Percentiles rank a stretch among this genome's conserved stretches.
phyloP scores from a whole-genome alignment of 768 basidiomycete genomes.

The Tylopilus felleus region DNA sequence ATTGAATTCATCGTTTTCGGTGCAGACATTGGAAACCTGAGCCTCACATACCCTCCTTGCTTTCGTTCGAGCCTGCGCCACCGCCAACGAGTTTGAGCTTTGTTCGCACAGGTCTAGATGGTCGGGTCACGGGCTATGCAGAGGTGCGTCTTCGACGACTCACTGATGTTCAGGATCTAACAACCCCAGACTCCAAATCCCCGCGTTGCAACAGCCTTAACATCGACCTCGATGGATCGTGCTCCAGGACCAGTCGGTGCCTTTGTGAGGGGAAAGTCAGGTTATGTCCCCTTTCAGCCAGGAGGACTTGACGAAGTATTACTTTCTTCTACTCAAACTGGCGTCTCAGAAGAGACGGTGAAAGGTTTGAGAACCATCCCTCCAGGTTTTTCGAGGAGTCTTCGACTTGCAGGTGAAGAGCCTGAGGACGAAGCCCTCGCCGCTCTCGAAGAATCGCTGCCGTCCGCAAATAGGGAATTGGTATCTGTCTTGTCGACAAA shows the following conservation, averaged over 20 bases:
- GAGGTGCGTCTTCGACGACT: constrained; percentile 51
- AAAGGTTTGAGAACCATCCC: constrained; percentile 61
- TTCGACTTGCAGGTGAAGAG: constrained; percentile 64
- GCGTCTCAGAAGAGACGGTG: constrained; percentile 37
- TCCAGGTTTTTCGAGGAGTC: constrained; percentile 79
- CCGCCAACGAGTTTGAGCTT: constrained; percentile 74
- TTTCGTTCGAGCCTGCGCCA: constrained; percentile 63
- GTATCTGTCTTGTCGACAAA: constrained; percentile 7
- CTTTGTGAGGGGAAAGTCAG: constrained; percentile 93
- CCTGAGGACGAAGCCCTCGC: constrained; percentile 43
- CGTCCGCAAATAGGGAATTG: constrained; percentile 10
- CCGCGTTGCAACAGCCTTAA: constrained; percentile 63
- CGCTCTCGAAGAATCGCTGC: constrained; percentile 25
- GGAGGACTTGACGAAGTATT: constrained; percentile 80
- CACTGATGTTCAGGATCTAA: constrained; percentile 2
- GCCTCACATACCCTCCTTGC: constrained; percentile 58
- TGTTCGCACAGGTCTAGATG: constrained; percentile 74
- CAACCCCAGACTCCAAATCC: constrained; percentile 49
- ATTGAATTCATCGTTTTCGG: constrained; percentile 9
- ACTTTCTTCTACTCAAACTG: constrained; percentile 27
- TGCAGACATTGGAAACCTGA: constrained; percentile 70
- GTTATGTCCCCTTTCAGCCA: constrained; percentile 90
- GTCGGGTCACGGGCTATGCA: constrained; percentile 73
- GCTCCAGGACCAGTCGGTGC: constrained; percentile 74
- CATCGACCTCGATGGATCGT: constrained; percentile 81